A percentile compares a stretch with the other conserved stretches of the same genome.
phyloP scores from a whole-genome alignment of 2,329 filamentous ascomycete species.

The Botryotinia narcissicola region DNA sequence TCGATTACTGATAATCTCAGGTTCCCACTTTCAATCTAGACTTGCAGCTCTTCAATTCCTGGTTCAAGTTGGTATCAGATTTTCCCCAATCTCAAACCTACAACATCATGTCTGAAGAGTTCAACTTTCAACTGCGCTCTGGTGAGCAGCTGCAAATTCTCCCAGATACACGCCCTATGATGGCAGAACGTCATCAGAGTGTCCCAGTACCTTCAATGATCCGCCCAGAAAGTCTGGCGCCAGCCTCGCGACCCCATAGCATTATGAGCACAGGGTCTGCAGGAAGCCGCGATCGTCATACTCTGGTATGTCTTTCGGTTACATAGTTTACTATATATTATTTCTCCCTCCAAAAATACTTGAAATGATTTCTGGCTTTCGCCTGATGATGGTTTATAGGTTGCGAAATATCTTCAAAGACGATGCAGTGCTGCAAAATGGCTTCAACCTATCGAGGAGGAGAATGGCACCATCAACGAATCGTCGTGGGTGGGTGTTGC shows the following conservation, averaged over 20 bases:
- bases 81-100: neutral
- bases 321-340: neutral
- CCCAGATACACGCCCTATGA: conserved; percentile 14
- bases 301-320: conserved; percentile 22
- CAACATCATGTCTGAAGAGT: conserved; percentile 14
- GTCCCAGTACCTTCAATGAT: neutral
- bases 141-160: neutral
- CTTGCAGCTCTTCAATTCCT: neutral
- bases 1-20: conserved; percentile 7
- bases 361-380: neutral
- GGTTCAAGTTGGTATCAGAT: neutral
- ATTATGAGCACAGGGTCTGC: conserved; percentile 24
- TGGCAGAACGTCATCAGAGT: conserved; percentile 23
- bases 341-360: neutral
- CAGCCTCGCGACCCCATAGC: conserved; percentile 18
- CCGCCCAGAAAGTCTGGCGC: conserved; percentile 6
- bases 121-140: conserved; percentile 17
- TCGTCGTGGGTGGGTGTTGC: conserved; percentile 25
- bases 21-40: neutral
- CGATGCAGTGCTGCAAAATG: conserved; percentile 25
- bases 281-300: conserved; percentile 22
- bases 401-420: conserved; percentile 25
- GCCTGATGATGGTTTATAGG: conserved; percentile 19
- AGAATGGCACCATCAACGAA: conserved; percentile 21
- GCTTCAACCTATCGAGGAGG: conserved; percentile 22